phyloP scores from a whole-genome alignment of 192 early-diverging fungal species.

The Chytriomyces sp. region DNA sequence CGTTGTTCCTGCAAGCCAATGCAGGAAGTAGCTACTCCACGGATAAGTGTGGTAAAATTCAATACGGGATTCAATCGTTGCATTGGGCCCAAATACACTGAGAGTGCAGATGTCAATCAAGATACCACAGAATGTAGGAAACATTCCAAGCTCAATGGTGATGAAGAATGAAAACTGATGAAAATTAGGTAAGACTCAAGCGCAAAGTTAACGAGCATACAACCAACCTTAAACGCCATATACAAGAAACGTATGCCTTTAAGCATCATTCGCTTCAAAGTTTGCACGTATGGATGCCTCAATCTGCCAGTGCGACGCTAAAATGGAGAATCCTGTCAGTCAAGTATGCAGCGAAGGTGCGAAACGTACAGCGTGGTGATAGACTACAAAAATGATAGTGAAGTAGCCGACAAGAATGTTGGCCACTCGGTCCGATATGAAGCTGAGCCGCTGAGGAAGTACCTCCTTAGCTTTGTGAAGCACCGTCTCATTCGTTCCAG shows the following conservation, averaged over 20 bases:
- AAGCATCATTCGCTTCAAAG: constrained; percentile 36
- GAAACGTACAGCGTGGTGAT: constrained; percentile 42
- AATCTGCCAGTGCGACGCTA: constrained; percentile 37
- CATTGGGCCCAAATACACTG: constrained; percentile 68
- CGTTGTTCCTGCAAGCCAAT: constrained; percentile 90
- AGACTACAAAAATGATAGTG: constrained; percentile 49
- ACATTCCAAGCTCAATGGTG: constrained; percentile 80
- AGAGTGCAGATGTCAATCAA: constrained; percentile 81
- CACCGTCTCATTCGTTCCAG: not conserved
- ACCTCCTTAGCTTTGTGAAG: not conserved
- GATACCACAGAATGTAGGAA: constrained; percentile 87
- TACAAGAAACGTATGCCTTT: constrained; percentile 42
- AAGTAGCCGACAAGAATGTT: constrained; percentile 66
- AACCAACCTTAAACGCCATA: constrained; percentile 51
- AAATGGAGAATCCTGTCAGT: not conserved
- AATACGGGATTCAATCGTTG: constrained; percentile 59
- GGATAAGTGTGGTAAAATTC: constrained; percentile 63
- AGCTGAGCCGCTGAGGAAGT: not conserved
- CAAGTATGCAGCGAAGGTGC: not conserved
- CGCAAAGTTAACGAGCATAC: not conserved
- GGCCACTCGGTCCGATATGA: constrained; percentile 55
- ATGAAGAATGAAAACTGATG: constrained; percentile 78
- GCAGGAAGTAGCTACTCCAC: constrained; percentile 71
- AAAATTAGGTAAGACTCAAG: constrained; percentile 15
- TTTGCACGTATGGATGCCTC: constrained; percentile 49